Evolutionary conservation across 768 basidiomycete genomes (phyloP).

Genomic region (Phlebiopsis flavidoalba): DNA sequence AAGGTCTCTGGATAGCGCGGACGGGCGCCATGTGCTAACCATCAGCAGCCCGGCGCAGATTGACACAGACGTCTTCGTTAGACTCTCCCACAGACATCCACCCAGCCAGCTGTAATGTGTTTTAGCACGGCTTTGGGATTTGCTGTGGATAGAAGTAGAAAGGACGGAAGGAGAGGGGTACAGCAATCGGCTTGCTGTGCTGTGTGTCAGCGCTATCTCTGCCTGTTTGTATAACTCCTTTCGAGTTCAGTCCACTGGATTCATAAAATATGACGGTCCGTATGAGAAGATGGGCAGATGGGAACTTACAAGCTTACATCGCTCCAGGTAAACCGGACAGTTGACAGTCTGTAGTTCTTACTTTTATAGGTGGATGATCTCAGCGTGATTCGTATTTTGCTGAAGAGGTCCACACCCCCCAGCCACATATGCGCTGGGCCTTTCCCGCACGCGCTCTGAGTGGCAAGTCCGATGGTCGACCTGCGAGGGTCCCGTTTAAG

Average conservation of each 20-base stretch:
- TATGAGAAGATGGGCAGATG: neutral
- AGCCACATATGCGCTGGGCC: no score
- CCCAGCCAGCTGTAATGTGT: conserved; percentile 45
- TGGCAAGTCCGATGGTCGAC: no score
- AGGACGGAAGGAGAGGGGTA: conserved; percentile 13
- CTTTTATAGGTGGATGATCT: conserved; percentile 29
- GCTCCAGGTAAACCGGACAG: conserved; percentile 77
- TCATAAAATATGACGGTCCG: no score
- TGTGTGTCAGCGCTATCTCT: conserved; percentile 16
- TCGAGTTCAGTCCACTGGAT: conserved; percentile 77
- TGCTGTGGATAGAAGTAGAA: conserved; percentile 4
- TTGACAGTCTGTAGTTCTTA: conserved; percentile 51
- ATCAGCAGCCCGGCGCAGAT: conserved; percentile 80
- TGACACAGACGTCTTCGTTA: conserved; percentile 84
- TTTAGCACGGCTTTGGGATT: neutral
- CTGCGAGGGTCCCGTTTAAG: no score
- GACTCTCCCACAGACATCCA: conserved; percentile 73
- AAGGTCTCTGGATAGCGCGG: conserved; percentile 25
- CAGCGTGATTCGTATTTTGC: conserved; percentile 32
- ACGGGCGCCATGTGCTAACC: conserved; percentile 63
- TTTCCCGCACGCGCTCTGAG: conserved; percentile 52
- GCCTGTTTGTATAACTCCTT: conserved; percentile 57
- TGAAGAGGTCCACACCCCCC: conserved; percentile 61
- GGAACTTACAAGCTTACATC: conserved; percentile 61
- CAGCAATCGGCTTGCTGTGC: conserved; percentile 15